Evolutionary conservation across 306 rosid species (phyloP), one percentile per base, ranked within the genome.

Genomic region (Oemleria cerasiformis): DNA sequence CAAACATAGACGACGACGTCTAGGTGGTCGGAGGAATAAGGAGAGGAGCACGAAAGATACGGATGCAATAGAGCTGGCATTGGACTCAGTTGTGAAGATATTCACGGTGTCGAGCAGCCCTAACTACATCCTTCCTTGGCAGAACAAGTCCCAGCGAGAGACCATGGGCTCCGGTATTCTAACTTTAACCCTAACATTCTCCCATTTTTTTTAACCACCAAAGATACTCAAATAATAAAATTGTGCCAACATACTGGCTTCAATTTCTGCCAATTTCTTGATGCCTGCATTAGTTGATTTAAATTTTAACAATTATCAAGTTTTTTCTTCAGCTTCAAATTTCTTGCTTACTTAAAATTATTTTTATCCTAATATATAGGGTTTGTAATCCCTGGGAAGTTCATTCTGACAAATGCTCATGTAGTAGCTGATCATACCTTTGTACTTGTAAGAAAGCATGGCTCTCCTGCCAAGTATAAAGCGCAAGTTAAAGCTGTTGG

Each of bases 401-500:
- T 56, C 82, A 90, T 92, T 85, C 86, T 92, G 53, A 92, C 98
- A 67, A 92, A 92, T 65, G 98, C 98, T 72, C 98, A 92, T 77
- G 98, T 92, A 56, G 89, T 92, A 69, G 98, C 98, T 62, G 96
- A 92, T 85, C 84, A 90, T 77, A 78, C 96, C 13, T 90, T 92
- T 72, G 95, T 90, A 54, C 96, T 92, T 64, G 98, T 90, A 62
- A 83, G 98, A 78, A 92, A 92, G 85, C 98, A 92, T 72, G 98
- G 98, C 41, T 90, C 92, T 66, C 94, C 98, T 47, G 75, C 89
- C 56, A 90, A 92, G 83, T 88, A 85, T 77, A 82, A 88, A 84
- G 98, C 98, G 2, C 82, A 85, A 75, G 88, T 92, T 63, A 78
- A 86, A 84, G 94, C 90, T 63, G 86, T 92, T 70, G 98, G 98